Evolutionary conservation across 192 early-diverging fungal species (phyloP), one percentile per base, ranked within the genome.

Genomic region (Geosiphon pyriformis): DNA sequence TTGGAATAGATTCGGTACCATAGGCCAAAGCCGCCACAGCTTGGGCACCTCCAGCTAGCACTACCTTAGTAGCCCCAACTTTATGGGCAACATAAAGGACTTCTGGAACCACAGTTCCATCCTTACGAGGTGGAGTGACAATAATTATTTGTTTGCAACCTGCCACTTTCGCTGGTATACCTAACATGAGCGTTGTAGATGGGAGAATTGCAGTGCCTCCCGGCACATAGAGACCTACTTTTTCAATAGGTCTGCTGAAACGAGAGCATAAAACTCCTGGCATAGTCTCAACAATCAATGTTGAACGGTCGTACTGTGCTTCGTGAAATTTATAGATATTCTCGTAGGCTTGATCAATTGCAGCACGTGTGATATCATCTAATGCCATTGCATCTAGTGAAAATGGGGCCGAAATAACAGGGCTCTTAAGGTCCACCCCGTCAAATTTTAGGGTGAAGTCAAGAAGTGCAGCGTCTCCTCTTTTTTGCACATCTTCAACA

Each of bases 11-110:
- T 71, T 92, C 88, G 2, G 97, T 99, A 37, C 96, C 96, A 69
- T 96, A 98, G n/a, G 96, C 96, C 90, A 99, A 91, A 10, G 95
- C 95, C 22, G 94, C 96, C 48, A 99, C 90, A 4, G 96, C 97
- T 74, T 99, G 97, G 2, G 97, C 96, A 56, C 97, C 97, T 61
- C 97, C 97, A 1, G 96, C 97, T 59, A 86, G 79, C 47, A 99
- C 78, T 59, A 99, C 86, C 58, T 89, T 85, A 2, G 89, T 83
- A n/a, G 94, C 97, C 4, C 95, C 95, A 46, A 97, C 83, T 88
- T 98, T 98, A 74, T 92, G 83, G 7, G 97, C 97, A 20, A 96
- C 97, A 70, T 99, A 99, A 64, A 99, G 82, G 4, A 99, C 94
- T 76, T 99, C 97, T 29, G 96, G 95, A 2, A 88, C 89, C 69